Evolutionary conservation across 2,329 filamentous ascomycete genomes (phyloP).

Genomic region (Chalaropsis ovoidea): DNA sequence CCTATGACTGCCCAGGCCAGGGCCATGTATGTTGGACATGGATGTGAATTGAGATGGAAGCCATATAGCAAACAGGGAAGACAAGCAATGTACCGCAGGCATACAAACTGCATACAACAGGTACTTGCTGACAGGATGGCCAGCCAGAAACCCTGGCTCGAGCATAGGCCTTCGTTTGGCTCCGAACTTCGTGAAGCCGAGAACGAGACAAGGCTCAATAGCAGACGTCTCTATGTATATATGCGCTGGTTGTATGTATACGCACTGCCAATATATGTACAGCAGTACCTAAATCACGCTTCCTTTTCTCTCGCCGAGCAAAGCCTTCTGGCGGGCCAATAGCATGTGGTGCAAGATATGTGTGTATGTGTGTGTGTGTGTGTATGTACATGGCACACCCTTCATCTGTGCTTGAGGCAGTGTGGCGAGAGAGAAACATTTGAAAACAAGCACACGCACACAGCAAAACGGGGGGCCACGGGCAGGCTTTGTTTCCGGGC

Average conservation of each 20-base stretch:
- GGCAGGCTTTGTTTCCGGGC: neutral
- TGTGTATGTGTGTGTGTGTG: constrained; percentile 8
- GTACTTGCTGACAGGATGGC: neutral
- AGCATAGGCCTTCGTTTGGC: neutral
- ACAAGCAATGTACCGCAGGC: neutral
- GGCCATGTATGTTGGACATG: neutral
- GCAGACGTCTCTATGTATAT: constrained; percentile 1
- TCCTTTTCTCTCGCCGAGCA: neutral
- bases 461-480: too few relatives aligned
- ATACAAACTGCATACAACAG: neutral
- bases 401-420: constrained; percentile 9
- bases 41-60: neutral
- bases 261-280: neutral
- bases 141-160: neutral
- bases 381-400: neutral
- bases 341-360: neutral
- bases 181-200: neutral
- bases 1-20: too few relatives aligned
- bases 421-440: neutral
- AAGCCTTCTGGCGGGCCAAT: neutral
- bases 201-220: neutral
- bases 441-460: neutral
- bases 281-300: neutral
- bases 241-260: neutral
- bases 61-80: neutral